phyloP scores from a whole-genome alignment of 2,329 filamentous ascomycete species.

The Graphium sp. region DNA sequence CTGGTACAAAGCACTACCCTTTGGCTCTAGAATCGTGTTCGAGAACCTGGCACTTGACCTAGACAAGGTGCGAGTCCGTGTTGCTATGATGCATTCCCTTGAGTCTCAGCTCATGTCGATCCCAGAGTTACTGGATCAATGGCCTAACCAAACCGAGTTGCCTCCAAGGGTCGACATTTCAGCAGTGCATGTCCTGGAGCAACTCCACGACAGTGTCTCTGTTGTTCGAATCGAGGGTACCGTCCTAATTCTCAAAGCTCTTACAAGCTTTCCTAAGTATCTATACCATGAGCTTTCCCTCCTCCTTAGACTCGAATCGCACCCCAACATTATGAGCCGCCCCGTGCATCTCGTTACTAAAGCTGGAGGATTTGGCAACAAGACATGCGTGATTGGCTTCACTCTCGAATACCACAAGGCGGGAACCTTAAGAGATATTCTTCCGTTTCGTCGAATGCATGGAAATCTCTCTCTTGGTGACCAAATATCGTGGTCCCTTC shows the following conservation, averaged over 20 bases:
- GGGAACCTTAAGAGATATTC: constrained; percentile 36
- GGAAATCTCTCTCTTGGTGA: constrained; percentile 20
- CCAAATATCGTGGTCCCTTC: constrained; percentile 34
- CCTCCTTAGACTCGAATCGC: constrained; percentile 31
- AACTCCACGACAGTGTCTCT: constrained; percentile 43
- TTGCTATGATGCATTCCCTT: constrained; percentile 32
- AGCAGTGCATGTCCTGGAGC: constrained; percentile 28
- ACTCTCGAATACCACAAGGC: constrained; percentile 33
- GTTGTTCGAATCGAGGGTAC: constrained; percentile 25
- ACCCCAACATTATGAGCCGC: constrained; percentile 32
- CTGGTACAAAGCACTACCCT: constrained; percentile 30
- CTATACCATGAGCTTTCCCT: constrained; percentile 43
- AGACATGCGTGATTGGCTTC: constrained; percentile 38
- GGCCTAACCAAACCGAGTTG: constrained; percentile 21
- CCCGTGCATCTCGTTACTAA: constrained; percentile 40
- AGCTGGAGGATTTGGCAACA: constrained; percentile 34
- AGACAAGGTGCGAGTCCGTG: constrained; percentile 22
- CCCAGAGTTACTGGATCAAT: constrained; percentile 20
- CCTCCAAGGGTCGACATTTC: constrained; percentile 30
- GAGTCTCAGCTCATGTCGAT: constrained; percentile 33
- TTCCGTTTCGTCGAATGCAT: constrained; percentile 33
- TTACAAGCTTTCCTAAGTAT: constrained; percentile 40
- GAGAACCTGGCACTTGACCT: constrained; percentile 29
- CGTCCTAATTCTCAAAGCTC: constrained; percentile 38
- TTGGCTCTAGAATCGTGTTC: constrained; percentile 40